phyloP scores from a whole-genome alignment of 2,329 filamentous ascomycete genomes.

The Neoscytalidium dimidiatum region DNA sequence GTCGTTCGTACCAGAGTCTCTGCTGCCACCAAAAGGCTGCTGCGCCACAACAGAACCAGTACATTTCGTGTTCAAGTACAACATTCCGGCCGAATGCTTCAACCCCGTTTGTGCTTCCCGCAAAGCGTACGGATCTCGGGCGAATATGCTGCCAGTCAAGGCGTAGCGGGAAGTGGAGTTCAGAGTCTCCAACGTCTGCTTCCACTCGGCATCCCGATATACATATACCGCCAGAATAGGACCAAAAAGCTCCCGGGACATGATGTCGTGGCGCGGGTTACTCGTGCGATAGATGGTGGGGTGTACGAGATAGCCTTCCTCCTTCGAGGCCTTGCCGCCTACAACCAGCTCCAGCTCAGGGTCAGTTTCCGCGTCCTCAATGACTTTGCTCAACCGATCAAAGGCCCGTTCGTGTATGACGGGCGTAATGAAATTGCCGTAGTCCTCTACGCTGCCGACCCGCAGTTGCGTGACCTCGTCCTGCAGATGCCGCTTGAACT shows the following conservation, averaged over 20 bases:
- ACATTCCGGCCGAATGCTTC: conserved; percentile 75
- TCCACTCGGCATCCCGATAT: conserved; percentile 64
- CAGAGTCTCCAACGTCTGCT: conserved; percentile 57
- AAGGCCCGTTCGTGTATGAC: conserved; percentile 83
- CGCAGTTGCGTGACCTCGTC: conserved; percentile 69
- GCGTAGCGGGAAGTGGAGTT: conserved; percentile 75
- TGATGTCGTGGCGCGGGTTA: conserved; percentile 71
- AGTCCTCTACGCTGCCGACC: conserved; percentile 69
- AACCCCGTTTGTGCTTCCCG: conserved; percentile 70
- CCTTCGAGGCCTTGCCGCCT: conserved; percentile 76
- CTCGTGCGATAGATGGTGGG: conserved; percentile 79
- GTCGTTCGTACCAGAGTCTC: conserved; percentile 60
- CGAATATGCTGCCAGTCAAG: conserved; percentile 75
- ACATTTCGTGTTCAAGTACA: conserved; percentile 83
- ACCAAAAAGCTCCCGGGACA: conserved; percentile 80
- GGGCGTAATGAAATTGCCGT: conserved; percentile 80
- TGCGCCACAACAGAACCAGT: conserved; percentile 54
- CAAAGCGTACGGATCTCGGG: conserved; percentile 65
- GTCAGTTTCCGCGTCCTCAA: conserved; percentile 78
- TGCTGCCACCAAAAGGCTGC: conserved; percentile 56
- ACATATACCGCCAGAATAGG: conserved; percentile 74
- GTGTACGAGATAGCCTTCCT: conserved; percentile 79
- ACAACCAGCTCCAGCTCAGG: conserved; percentile 69
- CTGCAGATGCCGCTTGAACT: conserved; percentile 67
- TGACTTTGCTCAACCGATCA: conserved; percentile 76